These are phyloP conservation scores for Pseudogymnoascus sp. DNA, from an alignment of 2,329 filamentous ascomycete species.

Conservation along the genomic window DNA sequence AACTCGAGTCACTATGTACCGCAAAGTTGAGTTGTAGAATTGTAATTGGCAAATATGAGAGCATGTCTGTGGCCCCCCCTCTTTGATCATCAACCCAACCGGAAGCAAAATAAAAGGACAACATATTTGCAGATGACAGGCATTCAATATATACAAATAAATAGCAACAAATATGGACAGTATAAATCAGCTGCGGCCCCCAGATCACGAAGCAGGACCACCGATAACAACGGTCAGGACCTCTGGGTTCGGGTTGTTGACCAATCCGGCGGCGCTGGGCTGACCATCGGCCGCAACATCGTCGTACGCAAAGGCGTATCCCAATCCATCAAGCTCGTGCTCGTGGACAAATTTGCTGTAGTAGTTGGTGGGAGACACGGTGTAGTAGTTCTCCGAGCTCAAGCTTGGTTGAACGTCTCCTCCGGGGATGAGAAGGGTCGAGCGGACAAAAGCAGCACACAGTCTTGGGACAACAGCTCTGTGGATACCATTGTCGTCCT, in stretches of 20 bases:
- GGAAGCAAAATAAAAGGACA: not conserved
- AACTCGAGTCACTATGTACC: not conserved
- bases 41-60: not conserved
- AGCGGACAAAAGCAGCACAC: constrained; percentile 67
- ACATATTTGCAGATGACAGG: not conserved
- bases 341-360: constrained; percentile 59
- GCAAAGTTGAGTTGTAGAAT: not conserved
- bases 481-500: not conserved
- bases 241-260: constrained; percentile 39
- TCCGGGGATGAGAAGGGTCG: constrained; percentile 47
- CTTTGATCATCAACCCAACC: not conserved
- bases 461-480: constrained; percentile 59
- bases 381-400: constrained; percentile 46
- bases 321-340: constrained; percentile 48
- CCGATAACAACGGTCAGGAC: not conserved
- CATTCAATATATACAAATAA: constrained; percentile 5
- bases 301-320: constrained; percentile 67
- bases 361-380: constrained; percentile 51
- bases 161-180: not conserved
- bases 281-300: constrained; percentile 52
- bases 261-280: constrained; percentile 53
- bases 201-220: not conserved
- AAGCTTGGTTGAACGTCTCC: constrained; percentile 40
- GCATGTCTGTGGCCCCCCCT: not conserved
- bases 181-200: not conserved